phyloP scores from a whole-genome alignment of 169 alveolate species.

The Cryptosporidium viatorum region DNA sequence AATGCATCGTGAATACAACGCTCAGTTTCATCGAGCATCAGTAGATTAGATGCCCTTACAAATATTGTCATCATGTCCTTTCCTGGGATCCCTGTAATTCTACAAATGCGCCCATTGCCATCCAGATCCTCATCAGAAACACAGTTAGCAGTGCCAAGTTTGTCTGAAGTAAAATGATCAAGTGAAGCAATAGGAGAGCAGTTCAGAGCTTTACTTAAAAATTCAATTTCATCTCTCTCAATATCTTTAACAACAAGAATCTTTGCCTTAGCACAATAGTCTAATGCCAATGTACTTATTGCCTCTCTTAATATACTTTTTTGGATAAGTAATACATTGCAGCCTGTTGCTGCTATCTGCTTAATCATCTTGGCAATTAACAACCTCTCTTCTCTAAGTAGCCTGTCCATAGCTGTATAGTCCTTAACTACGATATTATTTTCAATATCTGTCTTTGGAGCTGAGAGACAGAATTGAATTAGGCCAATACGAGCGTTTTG shows the following conservation, averaged over 20 bases:
- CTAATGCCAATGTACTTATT: slow-evolving; percentile 93
- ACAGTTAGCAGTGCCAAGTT: slow-evolving; percentile 95
- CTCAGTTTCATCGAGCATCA: slow-evolving; percentile 98
- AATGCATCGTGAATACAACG: slow-evolving; percentile 99
- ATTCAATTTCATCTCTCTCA: slow-evolving; percentile 97
- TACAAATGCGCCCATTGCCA: slow-evolving; percentile 92
- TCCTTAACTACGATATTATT: slow-evolving; percentile 94
- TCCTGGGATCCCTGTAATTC: slow-evolving; percentile 95
- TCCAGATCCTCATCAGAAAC: slow-evolving; percentile 87
- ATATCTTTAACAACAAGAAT: slow-evolving; percentile 97
- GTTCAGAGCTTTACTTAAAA: slow-evolving; percentile 92
- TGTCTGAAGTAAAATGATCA: slow-evolving; percentile 96
- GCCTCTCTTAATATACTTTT: slow-evolving; percentile 99
- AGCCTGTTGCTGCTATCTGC: slow-evolving; percentile 97
- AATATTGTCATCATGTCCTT: slow-evolving; percentile 95
- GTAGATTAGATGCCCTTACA: slow-evolving; percentile 94
- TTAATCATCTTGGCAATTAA: slow-evolving; percentile 96
- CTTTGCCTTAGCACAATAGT: slow-evolving; percentile 96
- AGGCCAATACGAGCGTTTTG: slow-evolving; percentile 96
- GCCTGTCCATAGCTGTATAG: slow-evolving; percentile 95
- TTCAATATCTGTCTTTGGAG: slow-evolving; percentile 99
- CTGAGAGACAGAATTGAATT: slow-evolving; percentile 97
- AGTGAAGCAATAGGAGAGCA: slow-evolving; percentile 97
- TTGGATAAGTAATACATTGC: slow-evolving; percentile 97
- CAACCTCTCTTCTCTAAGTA: slow-evolving; percentile 97